Percentiles rank a stretch among this genome's conserved stretches.
These are phyloP conservation scores for Leccinum rimulosum DNA, from an alignment of 768 basidiomycete species.

Conservation along the genomic window DNA sequence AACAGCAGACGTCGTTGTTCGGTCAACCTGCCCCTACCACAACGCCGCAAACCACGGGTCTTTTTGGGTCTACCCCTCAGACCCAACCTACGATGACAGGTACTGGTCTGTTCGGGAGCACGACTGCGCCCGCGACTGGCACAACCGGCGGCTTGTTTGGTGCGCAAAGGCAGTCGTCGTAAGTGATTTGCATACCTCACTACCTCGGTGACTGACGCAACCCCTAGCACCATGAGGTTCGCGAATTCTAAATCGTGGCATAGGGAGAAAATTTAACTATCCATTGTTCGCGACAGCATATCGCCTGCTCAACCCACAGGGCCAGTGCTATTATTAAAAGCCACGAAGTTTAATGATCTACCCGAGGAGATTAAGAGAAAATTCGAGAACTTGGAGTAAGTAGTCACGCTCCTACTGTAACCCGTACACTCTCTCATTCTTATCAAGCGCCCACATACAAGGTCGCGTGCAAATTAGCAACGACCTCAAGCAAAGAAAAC, in stretches of 20 bases:
- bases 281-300: constrained; percentile 15
- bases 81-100: constrained; percentile 16
- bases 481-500: constrained; percentile 70
- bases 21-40: constrained; percentile 31
- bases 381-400: constrained; percentile 73
- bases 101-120: constrained; percentile 29
- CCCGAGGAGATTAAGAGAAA: constrained; percentile 63
- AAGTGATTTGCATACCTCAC: constrained; percentile 3
- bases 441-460: constrained; percentile 62
- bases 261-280: background rate
- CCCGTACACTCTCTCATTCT: background rate
- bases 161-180: constrained; percentile 34
- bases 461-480: constrained; percentile 78
- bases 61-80: constrained; percentile 21
- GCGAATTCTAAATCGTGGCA: background rate
- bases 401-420: background rate
- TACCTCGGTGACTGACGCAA: background rate
- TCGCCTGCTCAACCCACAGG: constrained; percentile 31
- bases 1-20: constrained; percentile 32
- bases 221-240: constrained; percentile 28
- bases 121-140: constrained; percentile 4
- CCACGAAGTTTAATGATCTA: constrained; percentile 81
- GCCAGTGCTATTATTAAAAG: constrained; percentile 37
- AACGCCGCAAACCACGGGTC: constrained; percentile 12
- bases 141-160: constrained; percentile 22